phyloP scores from a whole-genome alignment of 179 eudicot species.

The Spinacia oleracea region DNA sequence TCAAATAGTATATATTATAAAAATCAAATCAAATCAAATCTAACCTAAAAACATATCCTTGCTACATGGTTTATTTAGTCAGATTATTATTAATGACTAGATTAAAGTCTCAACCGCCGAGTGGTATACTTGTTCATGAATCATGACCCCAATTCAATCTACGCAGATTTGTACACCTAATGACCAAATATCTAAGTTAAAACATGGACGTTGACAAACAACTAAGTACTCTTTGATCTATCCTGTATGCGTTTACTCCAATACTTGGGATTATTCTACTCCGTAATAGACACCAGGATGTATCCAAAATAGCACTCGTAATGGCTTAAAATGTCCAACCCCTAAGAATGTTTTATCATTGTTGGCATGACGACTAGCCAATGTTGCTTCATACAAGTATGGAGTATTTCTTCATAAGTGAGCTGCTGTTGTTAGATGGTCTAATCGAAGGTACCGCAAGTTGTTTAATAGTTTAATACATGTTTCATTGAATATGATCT shows the following conservation, averaged over 20 bases:
- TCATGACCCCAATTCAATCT: too few relatives aligned
- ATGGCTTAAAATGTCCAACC: background rate
- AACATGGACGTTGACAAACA: too few relatives aligned
- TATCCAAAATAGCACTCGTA: background rate
- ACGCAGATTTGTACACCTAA: too few relatives aligned
- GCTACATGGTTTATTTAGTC: background rate
- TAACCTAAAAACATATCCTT: constrained; percentile 24
- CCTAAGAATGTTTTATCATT: background rate
- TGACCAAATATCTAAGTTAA: too few relatives aligned
- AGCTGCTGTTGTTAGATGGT: background rate
- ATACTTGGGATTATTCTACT: too few relatives aligned
- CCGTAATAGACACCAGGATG: too few relatives aligned
- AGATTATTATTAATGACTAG: constrained; percentile 1
- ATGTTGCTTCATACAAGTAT: too few relatives aligned
- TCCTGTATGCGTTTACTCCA: too few relatives aligned
- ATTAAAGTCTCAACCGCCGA: background rate
- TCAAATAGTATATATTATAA: background rate
- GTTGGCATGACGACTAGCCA: background rate
- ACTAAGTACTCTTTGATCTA: too few relatives aligned
- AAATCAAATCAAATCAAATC: constrained; percentile 21
- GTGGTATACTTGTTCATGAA: background rate
- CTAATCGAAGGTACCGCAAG: background rate
- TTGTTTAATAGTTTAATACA: background rate
- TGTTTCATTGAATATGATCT: constrained; percentile 3
- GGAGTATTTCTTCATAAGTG: background rate